phyloP scores from a whole-genome alignment of 495 filamentous ascomycete genomes.

The Hamigera avellanea region DNA sequence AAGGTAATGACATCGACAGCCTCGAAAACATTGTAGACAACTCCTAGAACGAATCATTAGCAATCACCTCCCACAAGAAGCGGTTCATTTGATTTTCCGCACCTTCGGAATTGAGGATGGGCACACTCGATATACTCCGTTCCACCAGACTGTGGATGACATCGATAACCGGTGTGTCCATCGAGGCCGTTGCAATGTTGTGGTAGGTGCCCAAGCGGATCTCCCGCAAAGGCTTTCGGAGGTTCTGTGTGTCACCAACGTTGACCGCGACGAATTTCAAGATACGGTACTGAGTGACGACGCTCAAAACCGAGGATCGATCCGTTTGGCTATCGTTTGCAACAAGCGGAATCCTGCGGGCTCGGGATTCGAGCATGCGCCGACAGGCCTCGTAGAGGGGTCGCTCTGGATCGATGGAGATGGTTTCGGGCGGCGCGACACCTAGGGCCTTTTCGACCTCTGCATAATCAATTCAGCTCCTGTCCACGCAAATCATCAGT shows the following conservation, averaged over 20 bases:
- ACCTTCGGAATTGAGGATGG: constrained; percentile 77
- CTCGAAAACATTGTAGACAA: constrained; percentile 93
- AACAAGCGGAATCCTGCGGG: constrained; percentile 86
- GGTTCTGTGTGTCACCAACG: constrained; percentile 75
- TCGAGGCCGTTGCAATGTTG: constrained; percentile 67
- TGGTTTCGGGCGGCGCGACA: constrained; percentile 84
- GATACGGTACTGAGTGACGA: constrained; percentile 96
- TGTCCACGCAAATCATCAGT: not conserved
- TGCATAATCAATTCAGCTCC: constrained; percentile 23
- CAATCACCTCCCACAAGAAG: not conserved
- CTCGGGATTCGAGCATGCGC: constrained; percentile 85
- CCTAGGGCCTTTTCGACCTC: constrained; percentile 92
- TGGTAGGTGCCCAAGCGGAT: constrained; percentile 79
- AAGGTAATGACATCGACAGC: constrained; percentile 93
- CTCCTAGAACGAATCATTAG: constrained; percentile 26
- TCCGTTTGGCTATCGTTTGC: constrained; percentile 92
- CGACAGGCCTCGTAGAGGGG: constrained; percentile 93
- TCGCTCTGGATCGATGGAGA: constrained; percentile 79
- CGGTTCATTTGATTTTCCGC: constrained; percentile 6
- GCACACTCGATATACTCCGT: constrained; percentile 86
- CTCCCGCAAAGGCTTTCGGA: constrained; percentile 78
- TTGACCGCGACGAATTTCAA: constrained; percentile 98
- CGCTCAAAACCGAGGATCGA: constrained; percentile 85
- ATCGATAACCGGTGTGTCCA: constrained; percentile 90
- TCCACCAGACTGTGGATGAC: constrained; percentile 92